Percentiles rank a stretch among this genome's conserved stretches.
phyloP scores from a whole-genome alignment of 805 yeast species.

The Maudiozyma pseudohumilis region DNA sequence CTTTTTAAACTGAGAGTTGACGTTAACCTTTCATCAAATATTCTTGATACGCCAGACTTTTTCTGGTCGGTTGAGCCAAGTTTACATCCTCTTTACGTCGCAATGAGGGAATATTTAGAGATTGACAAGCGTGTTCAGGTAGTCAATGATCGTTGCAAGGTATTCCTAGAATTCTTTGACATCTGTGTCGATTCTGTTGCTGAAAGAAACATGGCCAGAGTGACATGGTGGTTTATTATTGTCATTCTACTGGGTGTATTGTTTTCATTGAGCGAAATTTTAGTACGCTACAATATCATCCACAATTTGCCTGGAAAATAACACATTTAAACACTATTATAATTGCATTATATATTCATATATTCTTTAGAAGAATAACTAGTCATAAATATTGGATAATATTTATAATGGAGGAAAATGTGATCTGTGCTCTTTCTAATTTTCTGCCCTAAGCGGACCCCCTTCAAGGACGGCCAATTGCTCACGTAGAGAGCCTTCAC shows the following conservation, averaged over 20 bases:
- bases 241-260: constrained; percentile 69
- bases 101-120: constrained; percentile 85
- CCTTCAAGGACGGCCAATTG: too few species aligned
- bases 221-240: constrained; percentile 80
- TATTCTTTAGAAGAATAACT: too few species aligned
- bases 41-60: constrained; percentile 89
- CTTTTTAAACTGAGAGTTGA: constrained; percentile 85
- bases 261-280: constrained; percentile 67
- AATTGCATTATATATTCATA: too few species aligned
- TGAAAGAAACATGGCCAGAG: constrained; percentile 82
- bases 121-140: constrained; percentile 93
- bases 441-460: too few species aligned
- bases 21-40: constrained; percentile 82
- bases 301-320: too few species aligned
- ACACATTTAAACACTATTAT: too few species aligned
- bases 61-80: constrained; percentile 97
- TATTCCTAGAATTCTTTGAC: constrained; percentile 86
- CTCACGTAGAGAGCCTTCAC: too few species aligned
- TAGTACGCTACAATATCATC: constrained; percentile 46
- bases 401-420: too few species aligned
- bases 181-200: constrained; percentile 90
- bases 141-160: constrained; percentile 85
- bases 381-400: too few species aligned
- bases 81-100: constrained; percentile 80
- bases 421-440: too few species aligned